Evolutionary conservation across 106 monocot genomes (phyloP).

Genomic region (Phalaenopsis aphrodite): DNA sequence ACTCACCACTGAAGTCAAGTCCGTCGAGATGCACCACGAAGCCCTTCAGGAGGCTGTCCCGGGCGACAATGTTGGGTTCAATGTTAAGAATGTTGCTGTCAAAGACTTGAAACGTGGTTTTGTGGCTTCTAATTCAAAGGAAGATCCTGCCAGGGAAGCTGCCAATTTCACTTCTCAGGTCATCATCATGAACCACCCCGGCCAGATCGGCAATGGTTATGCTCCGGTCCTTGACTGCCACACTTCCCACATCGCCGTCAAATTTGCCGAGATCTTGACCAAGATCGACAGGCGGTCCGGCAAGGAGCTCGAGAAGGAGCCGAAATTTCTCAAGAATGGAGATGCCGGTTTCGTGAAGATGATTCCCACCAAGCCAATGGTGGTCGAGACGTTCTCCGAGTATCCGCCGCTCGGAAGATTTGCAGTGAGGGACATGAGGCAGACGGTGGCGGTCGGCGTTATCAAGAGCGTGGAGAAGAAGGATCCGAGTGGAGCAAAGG

Average conservation of each 20-base stretch:
- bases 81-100: constrained; percentile 22
- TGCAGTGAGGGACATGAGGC: constrained; percentile 69
- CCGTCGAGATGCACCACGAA: no score
- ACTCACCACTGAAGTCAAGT: no score
- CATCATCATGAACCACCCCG: constrained; percentile 26
- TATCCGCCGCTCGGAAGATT: constrained; percentile 69
- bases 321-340: constrained; percentile 69
- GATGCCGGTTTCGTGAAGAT: constrained; percentile 75
- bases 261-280: constrained; percentile 47
- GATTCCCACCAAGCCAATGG: constrained; percentile 79
- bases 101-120: constrained; percentile 18
- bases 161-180: constrained; percentile 19
- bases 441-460: constrained; percentile 80
- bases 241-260: constrained; percentile 50
- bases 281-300: constrained; percentile 53
- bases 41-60: no score
- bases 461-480: constrained; percentile 83
- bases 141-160: neutral
- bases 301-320: constrained; percentile 53
- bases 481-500: constrained; percentile 64
- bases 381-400: constrained; percentile 73
- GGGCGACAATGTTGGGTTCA: neutral
- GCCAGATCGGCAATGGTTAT: neutral
- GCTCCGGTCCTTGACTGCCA: constrained; percentile 26
- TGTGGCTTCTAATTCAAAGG: constrained; percentile 15